These are phyloP conservation scores for Neurospora sp. DNA, from an alignment of 495 filamentous ascomycete genomes.

Conservation along the genomic window DNA sequence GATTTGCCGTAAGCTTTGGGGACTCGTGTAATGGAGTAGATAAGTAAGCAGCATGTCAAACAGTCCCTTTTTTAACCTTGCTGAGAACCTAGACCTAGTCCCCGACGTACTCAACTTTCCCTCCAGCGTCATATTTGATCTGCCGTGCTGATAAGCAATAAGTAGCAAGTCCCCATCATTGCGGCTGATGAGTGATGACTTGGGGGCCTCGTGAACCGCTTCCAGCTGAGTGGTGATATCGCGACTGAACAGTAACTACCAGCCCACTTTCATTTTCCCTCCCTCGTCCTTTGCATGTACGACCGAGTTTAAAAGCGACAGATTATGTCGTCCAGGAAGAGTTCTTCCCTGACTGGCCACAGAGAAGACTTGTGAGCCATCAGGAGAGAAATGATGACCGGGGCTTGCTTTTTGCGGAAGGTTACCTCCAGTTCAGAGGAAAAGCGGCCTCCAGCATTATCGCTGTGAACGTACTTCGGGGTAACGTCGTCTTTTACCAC, in stretches of 20 bases:
- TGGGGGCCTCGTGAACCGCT: neutral
- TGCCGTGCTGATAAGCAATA: neutral
- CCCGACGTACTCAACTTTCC: neutral
- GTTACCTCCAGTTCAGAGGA: neutral
- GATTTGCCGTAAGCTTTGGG: fast-evolving
- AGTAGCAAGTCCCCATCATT: neutral
- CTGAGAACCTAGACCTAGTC: neutral
- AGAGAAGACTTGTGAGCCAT: neutral
- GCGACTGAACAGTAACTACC: neutral
- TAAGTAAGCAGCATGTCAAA: neutral
- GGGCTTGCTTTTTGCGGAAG: neutral
- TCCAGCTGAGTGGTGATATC: neutral
- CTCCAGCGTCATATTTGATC: neutral
- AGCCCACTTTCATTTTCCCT: neutral
- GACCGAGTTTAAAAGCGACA: too few species aligned
- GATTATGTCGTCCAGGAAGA: fast-evolving
- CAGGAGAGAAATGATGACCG: neutral
- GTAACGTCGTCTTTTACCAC: neutral
- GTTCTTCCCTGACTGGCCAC: neutral
- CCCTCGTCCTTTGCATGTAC: neutral
- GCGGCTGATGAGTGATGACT: neutral
- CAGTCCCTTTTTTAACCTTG: neutral
- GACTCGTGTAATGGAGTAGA: neutral
- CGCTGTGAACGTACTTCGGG: fast-evolving
- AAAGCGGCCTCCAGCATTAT: neutral